phyloP scores from a whole-genome alignment of 2,329 filamentous ascomycete genomes.

The Aciculosporium take region DNA sequence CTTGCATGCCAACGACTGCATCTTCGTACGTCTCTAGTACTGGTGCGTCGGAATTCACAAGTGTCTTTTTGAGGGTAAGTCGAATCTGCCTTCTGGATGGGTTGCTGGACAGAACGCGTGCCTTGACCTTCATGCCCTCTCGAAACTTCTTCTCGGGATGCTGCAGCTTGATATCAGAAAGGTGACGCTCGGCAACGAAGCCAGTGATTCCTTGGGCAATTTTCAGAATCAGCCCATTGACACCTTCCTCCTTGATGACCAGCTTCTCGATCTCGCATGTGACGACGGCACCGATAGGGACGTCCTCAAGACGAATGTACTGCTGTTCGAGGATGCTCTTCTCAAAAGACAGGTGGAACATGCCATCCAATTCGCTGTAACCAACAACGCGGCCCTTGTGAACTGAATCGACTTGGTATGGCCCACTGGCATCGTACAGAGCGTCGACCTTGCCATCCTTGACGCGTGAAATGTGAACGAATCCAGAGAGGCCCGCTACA shows the following conservation, averaged over 20 bases:
- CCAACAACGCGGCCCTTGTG: conserved; percentile 74
- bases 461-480: conserved; percentile 87
- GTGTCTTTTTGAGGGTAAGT: conserved; percentile 84
- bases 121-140: conserved; percentile 71
- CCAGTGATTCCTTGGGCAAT: conserved; percentile 77
- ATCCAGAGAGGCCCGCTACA: conserved; percentile 53
- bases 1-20: conserved; percentile 59
- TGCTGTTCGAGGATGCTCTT: conserved; percentile 70
- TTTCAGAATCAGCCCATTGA: conserved; percentile 69
- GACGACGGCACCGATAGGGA: conserved; percentile 66
- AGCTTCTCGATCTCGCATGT: conserved; percentile 77
- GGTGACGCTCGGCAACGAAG: conserved; percentile 75
- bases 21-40: conserved; percentile 66
- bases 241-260: conserved; percentile 60
- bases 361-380: conserved; percentile 74
- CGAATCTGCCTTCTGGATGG: conserved; percentile 62
- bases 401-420: conserved; percentile 61
- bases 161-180: conserved; percentile 75
- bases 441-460: conserved; percentile 81
- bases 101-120: conserved; percentile 71
- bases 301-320: conserved; percentile 83
- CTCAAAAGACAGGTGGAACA: conserved; percentile 77
- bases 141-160: conserved; percentile 95
- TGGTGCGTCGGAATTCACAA: conserved; percentile 78
- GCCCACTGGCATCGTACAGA: conserved; percentile 60